Conservation (phyloP, 2,329 filamentous ascomycete genomes). For the Knufia petricola region DNA sequence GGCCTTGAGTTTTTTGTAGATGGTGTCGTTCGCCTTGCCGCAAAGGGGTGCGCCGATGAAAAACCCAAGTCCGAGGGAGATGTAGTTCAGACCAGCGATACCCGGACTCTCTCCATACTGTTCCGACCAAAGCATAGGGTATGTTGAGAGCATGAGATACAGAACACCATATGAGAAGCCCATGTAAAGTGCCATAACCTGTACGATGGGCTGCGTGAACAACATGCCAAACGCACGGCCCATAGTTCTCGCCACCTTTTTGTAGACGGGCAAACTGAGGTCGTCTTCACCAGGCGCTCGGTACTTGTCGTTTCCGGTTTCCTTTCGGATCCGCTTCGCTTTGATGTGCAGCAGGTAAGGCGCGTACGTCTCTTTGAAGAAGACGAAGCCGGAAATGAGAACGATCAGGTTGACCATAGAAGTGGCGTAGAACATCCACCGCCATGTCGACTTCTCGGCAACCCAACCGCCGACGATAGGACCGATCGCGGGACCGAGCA, state of each 20-base stretch:
- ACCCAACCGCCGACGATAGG: conserved; percentile 56
- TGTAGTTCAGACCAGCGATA: conserved; percentile 50
- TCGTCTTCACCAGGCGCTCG: conserved; percentile 25
- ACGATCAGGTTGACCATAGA: conserved; percentile 50
- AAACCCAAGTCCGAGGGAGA: conserved; percentile 51
- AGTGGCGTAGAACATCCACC: conserved; percentile 41
- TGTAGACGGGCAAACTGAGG: conserved; percentile 22
- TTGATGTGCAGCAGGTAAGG: conserved; percentile 51
- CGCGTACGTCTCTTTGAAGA: conserved; percentile 52
- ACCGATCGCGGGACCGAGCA: conserved; percentile 37
- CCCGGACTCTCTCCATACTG: conserved; percentile 44
- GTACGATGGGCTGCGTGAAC: conserved; percentile 48
- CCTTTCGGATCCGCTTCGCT: conserved; percentile 36
- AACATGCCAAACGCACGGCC: conserved; percentile 46
- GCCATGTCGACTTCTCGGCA: conserved; percentile 32
- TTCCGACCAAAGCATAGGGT: conserved; percentile 45
- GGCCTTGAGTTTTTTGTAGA: conserved; percentile 28
- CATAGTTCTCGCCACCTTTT: conserved; percentile 31
- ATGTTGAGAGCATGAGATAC: conserved; percentile 53
- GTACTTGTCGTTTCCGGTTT: conserved; percentile 25
- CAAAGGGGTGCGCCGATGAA: conserved; percentile 42
- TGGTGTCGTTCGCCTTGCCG: conserved; percentile 35
- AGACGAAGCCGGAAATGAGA: conserved; percentile 47
- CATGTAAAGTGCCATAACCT: conserved; percentile 43
- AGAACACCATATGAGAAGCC: conserved; percentile 50